A percentile compares a stretch with the other conserved stretches of the same genome.
Evolutionary conservation across 306 rosid species (phyloP).

Genomic region (Vigna trinervia): DNA sequence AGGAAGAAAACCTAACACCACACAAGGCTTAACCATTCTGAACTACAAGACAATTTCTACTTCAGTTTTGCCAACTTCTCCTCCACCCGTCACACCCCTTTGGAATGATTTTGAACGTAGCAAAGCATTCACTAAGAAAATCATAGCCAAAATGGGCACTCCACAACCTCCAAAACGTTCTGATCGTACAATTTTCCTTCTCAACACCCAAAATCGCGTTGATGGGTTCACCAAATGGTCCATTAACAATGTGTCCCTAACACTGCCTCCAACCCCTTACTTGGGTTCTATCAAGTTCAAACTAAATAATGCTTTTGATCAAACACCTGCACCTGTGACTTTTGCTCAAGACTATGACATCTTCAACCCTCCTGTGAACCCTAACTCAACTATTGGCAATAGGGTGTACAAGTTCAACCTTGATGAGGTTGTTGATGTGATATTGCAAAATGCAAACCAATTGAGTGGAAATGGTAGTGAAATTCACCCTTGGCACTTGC

Average conservation of each 20-base stretch:
- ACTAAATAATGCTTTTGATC: constrained; percentile 45
- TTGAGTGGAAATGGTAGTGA: constrained; percentile 56
- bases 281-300: constrained; percentile 56
- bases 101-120: constrained; percentile 73
- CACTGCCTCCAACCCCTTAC: constrained; percentile 73
- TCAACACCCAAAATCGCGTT: constrained; percentile 75
- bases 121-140: constrained; percentile 62
- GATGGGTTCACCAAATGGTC: constrained; percentile 74
- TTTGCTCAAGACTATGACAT: constrained; percentile 55
- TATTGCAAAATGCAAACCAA: constrained; percentile 75
- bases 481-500: constrained; percentile 93
- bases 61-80: constrained; percentile 64
- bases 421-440: constrained; percentile 59
- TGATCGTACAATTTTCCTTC: constrained; percentile 63
- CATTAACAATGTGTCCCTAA: constrained; percentile 71
- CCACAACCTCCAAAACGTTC: constrained; percentile 60
- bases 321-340: constrained; percentile 51
- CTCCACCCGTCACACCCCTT: constrained; percentile 67
- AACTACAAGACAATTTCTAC: constrained; percentile 64
- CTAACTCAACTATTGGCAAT: constrained; percentile 50
- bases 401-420: constrained; percentile 60
- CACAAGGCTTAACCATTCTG: constrained; percentile 66
- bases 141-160: constrained; percentile 65
- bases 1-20: constrained; percentile 68
- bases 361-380: constrained; percentile 49